Evolutionary conservation across 2,329 filamentous ascomycete species (phyloP), one percentile per base, ranked within the genome.

Genomic region (Exophiala phaeomuriformis): DNA sequence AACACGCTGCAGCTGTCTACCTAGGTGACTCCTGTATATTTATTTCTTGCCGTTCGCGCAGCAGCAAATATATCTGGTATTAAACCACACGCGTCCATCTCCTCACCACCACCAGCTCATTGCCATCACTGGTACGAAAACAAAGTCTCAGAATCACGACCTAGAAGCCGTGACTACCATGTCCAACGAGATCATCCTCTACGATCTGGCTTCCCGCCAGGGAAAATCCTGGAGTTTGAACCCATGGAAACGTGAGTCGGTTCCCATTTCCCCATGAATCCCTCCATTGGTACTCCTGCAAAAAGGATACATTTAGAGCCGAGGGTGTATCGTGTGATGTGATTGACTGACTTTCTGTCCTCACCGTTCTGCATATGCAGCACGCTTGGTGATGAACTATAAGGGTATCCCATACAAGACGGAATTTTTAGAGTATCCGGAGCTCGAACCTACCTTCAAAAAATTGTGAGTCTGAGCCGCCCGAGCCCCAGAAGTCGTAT

Each of bases 381-480:
- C 80, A 42, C 82, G 85, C 1, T 68, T 88, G 52, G 65, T 77
- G 2, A 69, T 88, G 42, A 88, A 87, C 69, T 86, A 77, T 70
- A 88, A 88, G 66, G 72, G 73, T 1, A 66, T 88, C 9, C 75
- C 81, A 43, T 88, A 88, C 70, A 76, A 77, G 64, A 88, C 84
- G 0, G 73, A 83, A 74, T 88, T 83, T 82, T 68, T 82, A 10
- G 82, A 86, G 63, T 87, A 85, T 60, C 84, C 83, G 0, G 78
- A 86, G 35, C 73, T 89, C 55, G 76, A 72, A 52, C 68, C 78
- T 1, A 77, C 67, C 2, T 70, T 87, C 47, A 72, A 79, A 61
- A 70, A 74, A 30, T 72, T 81, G 57, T 59, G 51, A 56, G 56
- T 51, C 37, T 33, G 19, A 5, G 12, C 5, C n/a, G 36, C 28